Conservation (phyloP, 768 basidiomycete species). For the Suillus variegatus region DNA sequence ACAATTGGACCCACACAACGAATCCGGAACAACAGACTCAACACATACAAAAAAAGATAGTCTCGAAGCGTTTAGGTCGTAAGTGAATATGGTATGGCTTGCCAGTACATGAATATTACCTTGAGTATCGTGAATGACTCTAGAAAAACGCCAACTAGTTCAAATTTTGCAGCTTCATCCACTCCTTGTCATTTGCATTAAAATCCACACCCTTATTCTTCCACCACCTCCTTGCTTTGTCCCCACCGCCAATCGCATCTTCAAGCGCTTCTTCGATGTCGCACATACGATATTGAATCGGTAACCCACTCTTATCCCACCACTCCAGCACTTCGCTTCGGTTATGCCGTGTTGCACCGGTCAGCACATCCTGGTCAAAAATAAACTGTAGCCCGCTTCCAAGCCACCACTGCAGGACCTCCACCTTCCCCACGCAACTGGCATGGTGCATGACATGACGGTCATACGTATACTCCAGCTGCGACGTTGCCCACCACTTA, state of each 20-base stretch:
- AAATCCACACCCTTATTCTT: conserved; percentile 79
- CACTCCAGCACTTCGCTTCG: conserved; percentile 82
- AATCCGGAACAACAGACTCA: neutral
- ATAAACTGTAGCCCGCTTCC: conserved; percentile 73
- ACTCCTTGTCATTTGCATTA: conserved; percentile 81
- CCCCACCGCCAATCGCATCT: conserved; percentile 82
- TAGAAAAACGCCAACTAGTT: conserved; percentile 43
- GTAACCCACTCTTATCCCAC: conserved; percentile 81
- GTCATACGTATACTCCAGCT: conserved; percentile 79
- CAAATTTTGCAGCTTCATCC: conserved; percentile 81
- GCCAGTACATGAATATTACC: neutral
- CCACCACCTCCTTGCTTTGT: conserved; percentile 81
- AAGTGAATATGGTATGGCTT: conserved; percentile 5
- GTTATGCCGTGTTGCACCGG: conserved; percentile 80
- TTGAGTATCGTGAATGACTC: conserved; percentile 6
- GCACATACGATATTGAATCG: conserved; percentile 86
- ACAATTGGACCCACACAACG: neutral
- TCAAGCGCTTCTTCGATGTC: conserved; percentile 92
- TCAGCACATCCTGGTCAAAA: conserved; percentile 80
- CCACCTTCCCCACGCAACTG: conserved; percentile 76
- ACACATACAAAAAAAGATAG: neutral
- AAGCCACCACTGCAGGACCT: conserved; percentile 84
- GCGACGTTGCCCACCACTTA: conserved; percentile 84
- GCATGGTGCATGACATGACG: conserved; percentile 76
- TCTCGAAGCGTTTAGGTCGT: neutral